A percentile compares a stretch with the other conserved stretches of the same genome.
phyloP scores from a whole-genome alignment of 768 basidiomycete genomes.

The Leccinum subgranulosum region DNA sequence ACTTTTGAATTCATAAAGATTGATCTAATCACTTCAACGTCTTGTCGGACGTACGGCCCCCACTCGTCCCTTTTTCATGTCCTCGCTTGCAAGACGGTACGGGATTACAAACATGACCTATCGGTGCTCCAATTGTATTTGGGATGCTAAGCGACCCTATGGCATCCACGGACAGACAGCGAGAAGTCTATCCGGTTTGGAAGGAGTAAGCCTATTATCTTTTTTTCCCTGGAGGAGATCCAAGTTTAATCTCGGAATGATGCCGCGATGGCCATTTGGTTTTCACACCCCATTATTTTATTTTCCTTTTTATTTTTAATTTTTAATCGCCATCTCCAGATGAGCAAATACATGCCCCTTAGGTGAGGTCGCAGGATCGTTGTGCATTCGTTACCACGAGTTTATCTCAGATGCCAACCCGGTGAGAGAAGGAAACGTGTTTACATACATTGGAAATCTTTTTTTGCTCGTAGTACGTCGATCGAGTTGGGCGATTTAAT shows the following conservation, averaged over 20 bases:
- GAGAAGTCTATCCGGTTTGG: constrained; percentile 21
- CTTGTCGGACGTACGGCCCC: constrained; percentile 19
- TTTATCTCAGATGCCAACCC: constrained; percentile 26
- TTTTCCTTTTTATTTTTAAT: neutral
- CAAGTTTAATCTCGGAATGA: constrained; percentile 19
- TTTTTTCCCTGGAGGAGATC: constrained; percentile 12
- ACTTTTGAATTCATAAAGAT: constrained; percentile 13
- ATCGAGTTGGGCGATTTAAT: constrained; percentile 27
- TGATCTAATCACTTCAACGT: constrained; percentile 23
- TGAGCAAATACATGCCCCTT: constrained; percentile 22
- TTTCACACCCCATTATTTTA: constrained; percentile 19
- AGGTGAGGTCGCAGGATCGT: constrained; percentile 25
- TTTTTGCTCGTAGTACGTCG: constrained; percentile 14
- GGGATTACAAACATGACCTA: constrained; percentile 12
- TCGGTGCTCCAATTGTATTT: constrained; percentile 2
- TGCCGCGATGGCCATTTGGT: constrained; percentile 12
- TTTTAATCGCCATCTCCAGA: constrained; percentile 9
- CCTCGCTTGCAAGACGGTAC: constrained; percentile 8
- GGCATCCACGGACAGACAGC: constrained; percentile 9
- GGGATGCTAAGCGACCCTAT: constrained; percentile 8
- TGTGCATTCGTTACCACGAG: constrained; percentile 25
- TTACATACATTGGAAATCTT: constrained; percentile 3
- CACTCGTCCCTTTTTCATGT: constrained; percentile 9
- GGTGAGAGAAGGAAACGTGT: constrained; percentile 15
- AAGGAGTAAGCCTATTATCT: constrained; percentile 19